These are phyloP conservation scores for Botrytis elliptica DNA, from an alignment of 2,329 filamentous ascomycete species.

Conservation along the genomic window DNA sequence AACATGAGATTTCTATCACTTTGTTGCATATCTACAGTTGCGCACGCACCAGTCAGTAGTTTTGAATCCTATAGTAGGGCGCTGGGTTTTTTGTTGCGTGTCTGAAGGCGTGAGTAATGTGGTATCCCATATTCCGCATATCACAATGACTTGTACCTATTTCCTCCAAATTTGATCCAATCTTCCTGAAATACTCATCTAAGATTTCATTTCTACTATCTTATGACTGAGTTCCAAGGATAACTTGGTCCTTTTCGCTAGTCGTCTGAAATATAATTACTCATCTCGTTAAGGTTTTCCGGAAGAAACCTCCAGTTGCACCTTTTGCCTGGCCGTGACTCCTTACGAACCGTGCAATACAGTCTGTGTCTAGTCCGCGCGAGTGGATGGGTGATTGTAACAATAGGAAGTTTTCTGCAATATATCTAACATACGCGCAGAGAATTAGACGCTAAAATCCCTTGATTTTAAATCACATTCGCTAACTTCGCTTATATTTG, in stretches of 20 bases:
- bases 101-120: background rate
- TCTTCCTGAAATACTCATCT: background rate
- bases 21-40: background rate
- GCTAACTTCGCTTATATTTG: background rate
- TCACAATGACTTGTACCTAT: background rate
- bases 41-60: background rate
- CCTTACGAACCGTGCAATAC: accelerated
- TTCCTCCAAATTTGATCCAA: background rate
- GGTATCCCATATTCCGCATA: background rate
- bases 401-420: background rate
- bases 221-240: background rate
- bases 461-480: background rate
- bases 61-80: background rate
- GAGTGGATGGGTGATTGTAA: background rate
- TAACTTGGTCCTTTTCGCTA: background rate
- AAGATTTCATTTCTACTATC: accelerated
- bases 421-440: background rate
- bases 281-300: background rate
- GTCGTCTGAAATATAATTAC: background rate
- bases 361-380: background rate
- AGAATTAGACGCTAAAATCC: background rate
- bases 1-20: background rate
- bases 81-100: background rate
- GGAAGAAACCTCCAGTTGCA: background rate
- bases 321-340: background rate